These are phyloP conservation scores for Lentinula lateritia DNA, from an alignment of 768 basidiomycete genomes.

Conservation along the genomic window DNA sequence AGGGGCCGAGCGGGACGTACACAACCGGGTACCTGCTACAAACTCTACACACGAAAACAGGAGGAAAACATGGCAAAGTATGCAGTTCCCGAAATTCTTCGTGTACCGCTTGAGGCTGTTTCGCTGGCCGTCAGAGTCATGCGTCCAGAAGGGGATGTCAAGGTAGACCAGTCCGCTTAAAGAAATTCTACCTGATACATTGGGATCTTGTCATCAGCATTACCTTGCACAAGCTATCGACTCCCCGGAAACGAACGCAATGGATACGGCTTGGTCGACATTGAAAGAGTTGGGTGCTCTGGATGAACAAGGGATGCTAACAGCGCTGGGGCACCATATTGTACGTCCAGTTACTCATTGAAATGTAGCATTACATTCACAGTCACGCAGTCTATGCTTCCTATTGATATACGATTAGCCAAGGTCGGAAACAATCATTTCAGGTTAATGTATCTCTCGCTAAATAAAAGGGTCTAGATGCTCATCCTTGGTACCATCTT, in stretches of 20 bases:
- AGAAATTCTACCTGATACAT: not conserved
- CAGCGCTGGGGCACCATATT: conserved; percentile 79
- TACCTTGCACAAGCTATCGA: conserved; percentile 76
- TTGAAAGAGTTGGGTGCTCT: conserved; percentile 79
- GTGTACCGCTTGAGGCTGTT: conserved; percentile 72
- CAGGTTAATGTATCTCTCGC: not conserved
- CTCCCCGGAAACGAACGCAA: conserved; percentile 69
- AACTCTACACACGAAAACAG: conserved; percentile 74
- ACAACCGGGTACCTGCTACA: conserved; percentile 78
- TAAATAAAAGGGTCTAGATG: conserved; percentile 51
- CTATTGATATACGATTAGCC: conserved; percentile 79
- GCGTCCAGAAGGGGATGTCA: conserved; percentile 72
- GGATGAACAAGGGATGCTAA: conserved; percentile 55
- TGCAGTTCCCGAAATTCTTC: conserved; percentile 68
- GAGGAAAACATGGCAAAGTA: conserved; percentile 66
- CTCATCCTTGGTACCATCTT: conserved; percentile 81
- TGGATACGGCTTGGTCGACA: conserved; percentile 71
- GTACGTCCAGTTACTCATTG: conserved; percentile 27
- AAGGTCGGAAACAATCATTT: conserved; percentile 46
- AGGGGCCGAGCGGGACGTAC: conserved; percentile 90
- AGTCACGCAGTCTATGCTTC: conserved; percentile 62
- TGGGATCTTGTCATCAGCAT: conserved; percentile 25
- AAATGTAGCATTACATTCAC: not conserved
- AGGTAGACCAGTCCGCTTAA: conserved; percentile 31
- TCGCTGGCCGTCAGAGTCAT: conserved; percentile 79